Base-by-base conservation (phyloP, 768 basidiomycete species). In the Kwoniella mangroviensis region DNA sequence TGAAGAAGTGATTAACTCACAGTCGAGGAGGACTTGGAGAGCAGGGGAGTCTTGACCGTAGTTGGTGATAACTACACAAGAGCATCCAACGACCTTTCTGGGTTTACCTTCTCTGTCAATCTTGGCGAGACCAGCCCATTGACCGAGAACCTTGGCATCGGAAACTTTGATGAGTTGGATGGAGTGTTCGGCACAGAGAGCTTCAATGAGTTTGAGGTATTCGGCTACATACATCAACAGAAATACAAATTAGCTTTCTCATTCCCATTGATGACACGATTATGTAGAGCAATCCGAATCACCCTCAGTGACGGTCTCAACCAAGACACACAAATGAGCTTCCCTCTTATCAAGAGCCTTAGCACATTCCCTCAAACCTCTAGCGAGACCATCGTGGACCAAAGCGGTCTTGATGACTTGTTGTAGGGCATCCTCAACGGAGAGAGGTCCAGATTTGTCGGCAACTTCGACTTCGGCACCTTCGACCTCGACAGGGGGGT, bases 201-300 rank as follows among this genome's bases (percentile, higher is more conserved):
- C 96, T 86, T 98, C 95, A 77, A 99, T 97, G 87, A 99, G 93
- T 88, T 98, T 98, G 89, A 97, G 92, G 88, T 99, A 98, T 86
- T 98, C 96, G 76, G 95, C 92, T 83, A 63, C 13, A 40, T 1
- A 43, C n/a, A 75, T 54, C 55, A 26, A 34, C 45, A 52, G 4
- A 4, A 28, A 54, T n/a, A n/a, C n/a, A 53, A 53, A 53, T 17
- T 2, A 54, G 12, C 41, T 22, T 22, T 59, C 22, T 19, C 28
- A 3, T 22, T 40, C 19, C n/a, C n/a, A n/a, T n/a, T n/a, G n/a
- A n/a, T n/a, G n/a, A n/a, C n/a, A n/a, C n/a, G n/a, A n/a, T n/a
- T n/a, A n/a, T n/a, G n/a, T n/a, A n/a, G n/a, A n/a, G n/a, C n/a
- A n/a, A n/a, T n/a, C n/a, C n/a, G n/a, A 76, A 81, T 67, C 65